Conservation (phyloP, 768 basidiomycete genomes). For the Suillus luteus region DNA sequence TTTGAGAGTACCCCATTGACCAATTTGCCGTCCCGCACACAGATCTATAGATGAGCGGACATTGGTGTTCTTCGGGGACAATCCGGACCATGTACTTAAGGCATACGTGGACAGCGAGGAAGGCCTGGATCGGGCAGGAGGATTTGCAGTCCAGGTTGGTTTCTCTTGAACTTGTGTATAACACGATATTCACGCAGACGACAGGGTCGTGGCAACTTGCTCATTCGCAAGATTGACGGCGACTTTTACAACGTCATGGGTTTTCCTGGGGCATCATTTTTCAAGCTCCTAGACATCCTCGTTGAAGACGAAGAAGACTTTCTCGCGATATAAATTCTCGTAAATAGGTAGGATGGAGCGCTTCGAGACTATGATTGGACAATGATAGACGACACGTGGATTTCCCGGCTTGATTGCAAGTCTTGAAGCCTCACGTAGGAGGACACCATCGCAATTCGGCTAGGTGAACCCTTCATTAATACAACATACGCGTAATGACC, state of each 20-base stretch:
- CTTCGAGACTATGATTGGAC: background rate
- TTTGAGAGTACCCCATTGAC: conserved; percentile 5
- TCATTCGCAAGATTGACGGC: conserved; percentile 85
- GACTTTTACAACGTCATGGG: conserved; percentile 92
- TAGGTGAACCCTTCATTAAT: background rate
- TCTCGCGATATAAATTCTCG: conserved; percentile 33
- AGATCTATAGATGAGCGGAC: conserved; percentile 85
- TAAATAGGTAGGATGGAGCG: background rate
- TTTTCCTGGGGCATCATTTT: conserved; percentile 87
- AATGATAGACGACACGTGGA: background rate
- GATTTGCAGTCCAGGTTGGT: conserved; percentile 89
- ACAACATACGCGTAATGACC: background rate
- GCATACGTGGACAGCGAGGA: conserved; percentile 88
- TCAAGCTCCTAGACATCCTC: conserved; percentile 68
- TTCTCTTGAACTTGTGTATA: background rate
- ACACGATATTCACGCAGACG: conserved; percentile 3
- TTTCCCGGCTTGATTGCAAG: background rate
- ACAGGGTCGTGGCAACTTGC: conserved; percentile 78
- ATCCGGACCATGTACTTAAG: conserved; percentile 54
- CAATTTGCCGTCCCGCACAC: conserved; percentile 1
- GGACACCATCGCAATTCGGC: background rate
- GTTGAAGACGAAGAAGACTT: conserved; percentile 80
- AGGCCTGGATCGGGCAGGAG: conserved; percentile 87
- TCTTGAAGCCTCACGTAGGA: background rate
- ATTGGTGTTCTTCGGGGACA: conserved; percentile 75